Percentiles rank a stretch among this genome's conserved stretches.
These are phyloP conservation scores for Eruca vesicaria DNA, from an alignment of 441 rosid genomes.

Conservation along the genomic window DNA sequence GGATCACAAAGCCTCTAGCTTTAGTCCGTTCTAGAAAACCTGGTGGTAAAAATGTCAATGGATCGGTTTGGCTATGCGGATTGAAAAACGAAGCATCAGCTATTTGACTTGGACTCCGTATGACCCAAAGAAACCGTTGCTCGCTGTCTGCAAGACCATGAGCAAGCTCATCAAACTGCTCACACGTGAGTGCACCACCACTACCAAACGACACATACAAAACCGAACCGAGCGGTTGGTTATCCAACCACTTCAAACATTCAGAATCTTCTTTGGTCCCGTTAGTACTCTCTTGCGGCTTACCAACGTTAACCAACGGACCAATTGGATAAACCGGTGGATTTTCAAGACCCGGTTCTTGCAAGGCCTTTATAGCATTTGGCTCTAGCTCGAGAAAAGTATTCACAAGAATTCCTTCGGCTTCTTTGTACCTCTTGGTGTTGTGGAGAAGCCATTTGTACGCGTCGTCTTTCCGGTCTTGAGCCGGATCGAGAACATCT, in stretches of 20 bases:
- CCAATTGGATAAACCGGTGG: slow-evolving; percentile 57
- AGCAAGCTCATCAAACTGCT: slow-evolving; percentile 41
- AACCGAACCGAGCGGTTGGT: slow-evolving; percentile 39
- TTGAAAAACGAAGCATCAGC: slow-evolving; percentile 34
- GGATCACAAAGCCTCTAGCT: slow-evolving; percentile 30
- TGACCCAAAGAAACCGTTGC: slow-evolving; percentile 49
- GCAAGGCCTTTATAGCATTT: slow-evolving; percentile 42
- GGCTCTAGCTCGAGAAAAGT: slow-evolving; percentile 48
- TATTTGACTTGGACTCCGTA: slow-evolving; percentile 30
- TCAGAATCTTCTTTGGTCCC: slow-evolving; percentile 13
- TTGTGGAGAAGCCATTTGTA: slow-evolving; percentile 41
- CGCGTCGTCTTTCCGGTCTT: slow-evolving; percentile 39
- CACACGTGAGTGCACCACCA: slow-evolving; percentile 41
- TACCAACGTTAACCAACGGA: slow-evolving; percentile 38
- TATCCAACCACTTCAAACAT: slow-evolving; percentile 46
- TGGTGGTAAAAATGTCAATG: slow-evolving; percentile 29
- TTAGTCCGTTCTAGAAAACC: slow-evolving; percentile 34
- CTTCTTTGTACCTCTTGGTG: slow-evolving; percentile 34
- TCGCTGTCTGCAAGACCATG: slow-evolving; percentile 42
- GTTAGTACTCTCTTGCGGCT: background rate
- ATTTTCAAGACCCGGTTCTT: slow-evolving; percentile 26
- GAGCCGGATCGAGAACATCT: slow-evolving; percentile 43
- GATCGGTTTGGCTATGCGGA: slow-evolving; percentile 27
- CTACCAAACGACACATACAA: slow-evolving; percentile 43
- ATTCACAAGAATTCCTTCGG: slow-evolving; percentile 50